Base-by-base conservation (phyloP, 2,329 filamentous ascomycete species). In the Leptosphaerulina australis region DNA sequence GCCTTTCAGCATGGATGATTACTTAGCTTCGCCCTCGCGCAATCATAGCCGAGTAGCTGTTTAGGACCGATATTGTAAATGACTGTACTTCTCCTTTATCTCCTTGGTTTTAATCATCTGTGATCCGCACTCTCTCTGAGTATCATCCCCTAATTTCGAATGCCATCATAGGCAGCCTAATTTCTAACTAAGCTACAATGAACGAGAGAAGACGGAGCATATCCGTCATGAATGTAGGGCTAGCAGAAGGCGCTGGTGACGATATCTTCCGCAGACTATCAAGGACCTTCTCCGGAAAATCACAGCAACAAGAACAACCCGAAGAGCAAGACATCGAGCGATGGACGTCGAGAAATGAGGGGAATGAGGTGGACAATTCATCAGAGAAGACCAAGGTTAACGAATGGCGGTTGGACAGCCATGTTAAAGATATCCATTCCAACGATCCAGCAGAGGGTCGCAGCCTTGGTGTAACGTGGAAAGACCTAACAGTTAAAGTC, bases 351-450 rank as follows among this genome's bases (percentile, higher is more conserved):
- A 40, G 46, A 45, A 51, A 21, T 24, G 25, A 18, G 39, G 28
- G 39, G 34, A 52, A 15, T 15, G 22, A 44, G 30, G 44, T 29
- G 5, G 47, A 51, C 9, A 28, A 43, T 11, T 30, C 41, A 15
- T 63, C 60, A 12, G 50, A 49, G 9, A 62, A 50, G 35, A 63
- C 58, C 3, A 55, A 53, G 12, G 52, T 64, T 28, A 57, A 61
- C n/a, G 45, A 55, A 12, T 66, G 63, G 63, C 56, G 61, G 17
- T 49, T 66, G 7, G 63, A 58, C 9, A 51, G 35, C 15, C 44
- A 60, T 17, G 58, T 66, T 1, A 64, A 63, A 20, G 52, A 62
- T 0, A 22, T 57, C 0, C 53, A 58, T 9, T 33, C 45, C 10
- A 60, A 58, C 30, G 58, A 66, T 26, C 59, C 51, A 11, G 47